phyloP scores from a whole-genome alignment of 78 protist genomes.

The Bodo saltans region DNA sequence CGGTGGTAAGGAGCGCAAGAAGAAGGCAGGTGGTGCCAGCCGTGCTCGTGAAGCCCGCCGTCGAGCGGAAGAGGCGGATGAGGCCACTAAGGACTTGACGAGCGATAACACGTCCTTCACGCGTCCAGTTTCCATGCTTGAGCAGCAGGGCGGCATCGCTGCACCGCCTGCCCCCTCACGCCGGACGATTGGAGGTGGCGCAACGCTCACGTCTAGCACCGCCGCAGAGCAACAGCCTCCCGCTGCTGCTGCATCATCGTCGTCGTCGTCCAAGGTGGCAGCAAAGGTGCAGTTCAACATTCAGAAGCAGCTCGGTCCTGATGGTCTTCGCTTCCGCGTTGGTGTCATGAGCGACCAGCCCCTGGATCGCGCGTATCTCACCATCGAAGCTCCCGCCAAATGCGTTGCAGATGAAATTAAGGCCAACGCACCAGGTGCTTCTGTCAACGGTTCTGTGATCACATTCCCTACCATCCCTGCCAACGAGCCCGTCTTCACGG shows the following conservation, averaged over 20 bases:
- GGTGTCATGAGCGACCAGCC: background rate
- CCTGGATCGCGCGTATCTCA: background rate
- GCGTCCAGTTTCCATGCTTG: too few relatives aligned
- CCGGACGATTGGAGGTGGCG: too few relatives aligned
- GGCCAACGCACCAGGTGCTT: background rate
- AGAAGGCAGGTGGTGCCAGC: background rate
- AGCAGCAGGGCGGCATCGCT: too few relatives aligned
- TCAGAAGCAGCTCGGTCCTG: background rate
- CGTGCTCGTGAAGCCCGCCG: background rate
- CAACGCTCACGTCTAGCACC: too few relatives aligned
- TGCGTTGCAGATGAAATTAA: background rate
- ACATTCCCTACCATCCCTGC: background rate
- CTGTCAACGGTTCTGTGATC: background rate
- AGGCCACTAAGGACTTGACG: background rate
- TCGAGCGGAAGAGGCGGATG: background rate
- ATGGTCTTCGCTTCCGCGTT: background rate
- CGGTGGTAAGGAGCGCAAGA: background rate
- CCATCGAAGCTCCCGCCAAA: background rate
- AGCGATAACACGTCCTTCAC: too few relatives aligned
- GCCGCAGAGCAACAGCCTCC: too few relatives aligned
- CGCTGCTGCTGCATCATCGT: too few relatives aligned
- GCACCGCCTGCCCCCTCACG: too few relatives aligned
- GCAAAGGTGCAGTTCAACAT: background rate
- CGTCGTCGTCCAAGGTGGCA: background rate
- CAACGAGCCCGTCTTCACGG: background rate